These are phyloP conservation scores for Durusdinium trenchii DNA, from an alignment of 73 alveolate species.

Conservation along the genomic window DNA sequence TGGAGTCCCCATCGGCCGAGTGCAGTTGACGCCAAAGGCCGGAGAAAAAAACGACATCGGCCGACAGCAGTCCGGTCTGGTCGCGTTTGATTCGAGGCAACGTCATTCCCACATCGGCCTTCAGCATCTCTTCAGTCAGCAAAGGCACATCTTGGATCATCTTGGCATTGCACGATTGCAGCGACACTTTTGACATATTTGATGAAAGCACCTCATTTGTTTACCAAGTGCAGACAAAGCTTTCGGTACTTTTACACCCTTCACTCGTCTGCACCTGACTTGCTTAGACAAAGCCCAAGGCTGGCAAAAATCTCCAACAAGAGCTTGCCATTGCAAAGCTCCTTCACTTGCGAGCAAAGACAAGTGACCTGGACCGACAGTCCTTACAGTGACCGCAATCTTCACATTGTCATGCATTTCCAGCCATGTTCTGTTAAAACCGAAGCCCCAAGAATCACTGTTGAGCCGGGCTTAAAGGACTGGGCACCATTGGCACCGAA, in stretches of 20 bases:
- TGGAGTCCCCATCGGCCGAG: constrained; percentile 43
- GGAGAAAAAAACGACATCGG: not conserved
- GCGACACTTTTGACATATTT: too few species aligned
- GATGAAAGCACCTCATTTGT: too few species aligned
- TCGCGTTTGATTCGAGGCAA: not conserved
- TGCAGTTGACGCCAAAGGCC: constrained; percentile 82
- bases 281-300: not conserved
- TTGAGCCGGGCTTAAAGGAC: too few species aligned
- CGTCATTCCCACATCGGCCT: constrained; percentile 44
- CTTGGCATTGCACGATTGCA: too few species aligned
- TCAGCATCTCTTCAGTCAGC: constrained; percentile 27
- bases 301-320: constrained; percentile 13
- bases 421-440: too few species aligned
- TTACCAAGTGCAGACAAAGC: not conserved
- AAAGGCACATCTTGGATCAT: too few species aligned
- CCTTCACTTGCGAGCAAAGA: too few species aligned
- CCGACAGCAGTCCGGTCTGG: not conserved
- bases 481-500: too few species aligned
- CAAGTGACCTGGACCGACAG: too few species aligned
- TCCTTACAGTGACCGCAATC: too few species aligned
- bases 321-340: constrained; percentile 44
- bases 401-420: too few species aligned
- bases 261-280: not conserved
- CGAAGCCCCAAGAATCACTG: too few species aligned
- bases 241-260: not conserved